Conservation (phyloP, 805 yeast species). For the Lachancea meyersii region DNA sequence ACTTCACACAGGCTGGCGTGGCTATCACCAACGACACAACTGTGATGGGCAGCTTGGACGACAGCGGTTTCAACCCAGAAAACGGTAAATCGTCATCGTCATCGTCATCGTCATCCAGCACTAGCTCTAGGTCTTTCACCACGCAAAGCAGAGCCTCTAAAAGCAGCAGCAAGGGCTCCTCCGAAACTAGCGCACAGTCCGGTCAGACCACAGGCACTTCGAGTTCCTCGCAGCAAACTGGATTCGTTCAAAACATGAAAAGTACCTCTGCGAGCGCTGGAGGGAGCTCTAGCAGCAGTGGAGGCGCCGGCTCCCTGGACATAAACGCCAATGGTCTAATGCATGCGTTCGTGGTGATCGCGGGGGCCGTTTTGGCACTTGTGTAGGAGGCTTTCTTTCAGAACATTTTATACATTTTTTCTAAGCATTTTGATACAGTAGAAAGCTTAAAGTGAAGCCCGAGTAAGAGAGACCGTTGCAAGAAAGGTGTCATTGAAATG, state of each 20-base stretch:
- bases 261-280: conserved; percentile 6
- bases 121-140: conserved; percentile 9
- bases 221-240: conserved; percentile 1
- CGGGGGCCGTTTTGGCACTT: conserved; percentile 3
- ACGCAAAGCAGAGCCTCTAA: not conserved
- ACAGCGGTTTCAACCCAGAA: conserved; percentile 60
- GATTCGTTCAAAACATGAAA: conserved; percentile 18
- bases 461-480: too few relatives aligned
- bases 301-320: conserved; percentile 9
- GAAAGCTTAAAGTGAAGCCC: too few relatives aligned
- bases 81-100: conserved; percentile 19
- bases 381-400: not conserved
- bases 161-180: conserved; percentile 1
- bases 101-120: conserved; percentile 12
- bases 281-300: conserved; percentile 5
- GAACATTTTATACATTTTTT: too few relatives aligned
- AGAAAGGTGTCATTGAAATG: too few relatives aligned
- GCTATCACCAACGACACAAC: conserved; percentile 59
- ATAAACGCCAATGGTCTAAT: not conserved
- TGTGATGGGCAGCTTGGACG: conserved; percentile 51
- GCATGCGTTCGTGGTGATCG: conserved; percentile 1
- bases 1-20: conserved; percentile 45
- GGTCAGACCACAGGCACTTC: not conserved
- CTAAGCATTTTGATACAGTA: too few relatives aligned
- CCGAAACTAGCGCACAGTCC: not conserved